phyloP scores from a whole-genome alignment of 2,329 filamentous ascomycete species.

The Colletotrichum costaricense region DNA sequence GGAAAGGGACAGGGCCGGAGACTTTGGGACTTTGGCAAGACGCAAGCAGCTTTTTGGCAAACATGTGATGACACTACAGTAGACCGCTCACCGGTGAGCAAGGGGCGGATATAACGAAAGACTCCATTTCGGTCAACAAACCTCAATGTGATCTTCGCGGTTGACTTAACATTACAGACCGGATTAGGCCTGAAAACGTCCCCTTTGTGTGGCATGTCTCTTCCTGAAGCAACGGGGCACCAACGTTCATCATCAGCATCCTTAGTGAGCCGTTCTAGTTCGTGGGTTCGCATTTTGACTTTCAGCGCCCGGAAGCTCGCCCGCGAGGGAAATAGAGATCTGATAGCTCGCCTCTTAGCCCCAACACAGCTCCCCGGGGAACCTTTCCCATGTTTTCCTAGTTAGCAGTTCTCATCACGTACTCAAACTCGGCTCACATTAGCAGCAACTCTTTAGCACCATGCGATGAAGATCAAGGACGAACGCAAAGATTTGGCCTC shows the following conservation, averaged over 20 bases:
- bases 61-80: background rate
- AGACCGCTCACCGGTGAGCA: slow-evolving; percentile 21
- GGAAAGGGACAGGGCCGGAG: background rate
- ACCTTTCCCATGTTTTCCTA: background rate
- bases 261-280: background rate
- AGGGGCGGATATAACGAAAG: slow-evolving; percentile 17
- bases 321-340: background rate
- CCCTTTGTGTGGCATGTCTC: slow-evolving; percentile 1
- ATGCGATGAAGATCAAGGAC: background rate
- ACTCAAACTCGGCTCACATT: background rate
- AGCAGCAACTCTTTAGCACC: background rate
- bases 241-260: background rate
- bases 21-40: background rate
- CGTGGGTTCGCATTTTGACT: background rate
- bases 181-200: too few relatives aligned
- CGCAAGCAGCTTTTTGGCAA: background rate
- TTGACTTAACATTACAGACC: too few relatives aligned
- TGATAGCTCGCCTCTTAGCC: background rate
- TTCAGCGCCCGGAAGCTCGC: background rate
- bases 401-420: background rate
- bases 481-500: background rate
- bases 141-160: background rate
- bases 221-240: background rate
- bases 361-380: background rate
- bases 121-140: background rate